Conservation (phyloP, 805 yeast genomes). For the Teunomyces gatunensis region DNA sequence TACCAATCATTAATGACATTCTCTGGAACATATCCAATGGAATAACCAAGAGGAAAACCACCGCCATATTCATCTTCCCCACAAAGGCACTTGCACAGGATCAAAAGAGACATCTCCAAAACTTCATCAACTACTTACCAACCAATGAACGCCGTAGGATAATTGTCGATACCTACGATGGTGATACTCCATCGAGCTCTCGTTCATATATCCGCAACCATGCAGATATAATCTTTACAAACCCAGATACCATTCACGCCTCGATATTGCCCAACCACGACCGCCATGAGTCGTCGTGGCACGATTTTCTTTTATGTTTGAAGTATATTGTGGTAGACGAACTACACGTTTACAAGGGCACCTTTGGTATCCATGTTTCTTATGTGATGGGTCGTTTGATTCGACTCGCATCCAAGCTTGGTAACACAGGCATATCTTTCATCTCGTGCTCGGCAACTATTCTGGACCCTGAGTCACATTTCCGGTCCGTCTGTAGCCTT, state of each 20-base stretch:
- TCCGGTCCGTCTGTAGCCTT: constrained; percentile 72
- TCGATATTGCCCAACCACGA: constrained; percentile 77
- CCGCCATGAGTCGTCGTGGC: constrained; percentile 49
- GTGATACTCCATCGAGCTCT: constrained; percentile 71
- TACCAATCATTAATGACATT: constrained; percentile 64
- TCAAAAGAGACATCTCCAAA: constrained; percentile 77
- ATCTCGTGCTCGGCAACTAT: constrained; percentile 95
- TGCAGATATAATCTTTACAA: constrained; percentile 84
- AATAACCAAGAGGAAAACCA: constrained; percentile 37
- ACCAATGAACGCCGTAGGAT: constrained; percentile 35
- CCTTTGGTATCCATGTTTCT: constrained; percentile 92
- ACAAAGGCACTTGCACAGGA: constrained; percentile 98
- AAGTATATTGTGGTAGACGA: constrained; percentile 79
- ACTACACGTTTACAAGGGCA: constrained; percentile 82
- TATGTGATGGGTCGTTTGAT: constrained; percentile 76
- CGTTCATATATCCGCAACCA: constrained; percentile 54
- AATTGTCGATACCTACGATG: constrained; percentile 82
- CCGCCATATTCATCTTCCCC: constrained; percentile 89
- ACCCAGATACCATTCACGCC: constrained; percentile 91
- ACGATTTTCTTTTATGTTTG: constrained; percentile 59
- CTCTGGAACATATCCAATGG: constrained; percentile 35
- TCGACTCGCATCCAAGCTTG: constrained; percentile 50
- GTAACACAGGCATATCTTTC: constrained; percentile 57
- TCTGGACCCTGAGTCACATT: constrained; percentile 67
- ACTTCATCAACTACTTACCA: constrained; percentile 51